Conservation (phyloP, 108 stramenopile species). For the Cyclotella atomus region DNA sequence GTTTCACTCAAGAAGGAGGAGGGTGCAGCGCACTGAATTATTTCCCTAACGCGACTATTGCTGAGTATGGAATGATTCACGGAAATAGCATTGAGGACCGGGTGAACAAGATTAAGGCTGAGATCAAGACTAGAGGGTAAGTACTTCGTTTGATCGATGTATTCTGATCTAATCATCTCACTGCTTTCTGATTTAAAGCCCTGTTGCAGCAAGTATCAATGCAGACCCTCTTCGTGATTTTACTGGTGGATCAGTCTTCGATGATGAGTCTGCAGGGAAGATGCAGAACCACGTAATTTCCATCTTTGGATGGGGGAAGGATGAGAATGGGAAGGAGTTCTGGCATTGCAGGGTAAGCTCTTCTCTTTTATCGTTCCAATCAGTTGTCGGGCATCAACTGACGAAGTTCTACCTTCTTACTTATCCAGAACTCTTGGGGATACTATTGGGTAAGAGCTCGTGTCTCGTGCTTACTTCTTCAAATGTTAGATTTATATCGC, state of each 20-base stretch:
- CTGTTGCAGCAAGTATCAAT: constrained; percentile 87
- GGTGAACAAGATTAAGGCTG: constrained; percentile 43
- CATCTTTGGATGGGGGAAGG: constrained; percentile 92
- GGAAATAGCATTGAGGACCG: no score
- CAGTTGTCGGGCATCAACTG: no score
- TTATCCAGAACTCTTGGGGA: constrained; percentile 67
- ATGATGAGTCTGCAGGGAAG: constrained; percentile 47
- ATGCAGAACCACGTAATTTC: constrained; percentile 83
- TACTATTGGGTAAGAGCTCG: no score
- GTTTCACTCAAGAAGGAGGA: constrained; percentile 15
- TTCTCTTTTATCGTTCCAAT: no score
- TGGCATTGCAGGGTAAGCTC: constrained; percentile 94
- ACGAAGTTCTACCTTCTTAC: no score
- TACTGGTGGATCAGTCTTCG: constrained; percentile 73
- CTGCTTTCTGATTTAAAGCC: no score
- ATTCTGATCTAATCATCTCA: no score
- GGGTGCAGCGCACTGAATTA: constrained; percentile 59
- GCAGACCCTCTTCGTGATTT: constrained; percentile 64
- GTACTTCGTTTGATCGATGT: no score
- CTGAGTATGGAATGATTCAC: constrained; percentile 45
- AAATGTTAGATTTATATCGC: no score
- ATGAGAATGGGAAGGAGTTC: constrained; percentile 62
- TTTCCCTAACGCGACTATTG: constrained; percentile 75
- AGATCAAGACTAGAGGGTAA: constrained; percentile 87
- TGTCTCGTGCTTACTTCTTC: no score